Evolutionary conservation across 106 monocot genomes (phyloP), one percentile per base, ranked within the genome.

Genomic region (Dioscorea alata): DNA sequence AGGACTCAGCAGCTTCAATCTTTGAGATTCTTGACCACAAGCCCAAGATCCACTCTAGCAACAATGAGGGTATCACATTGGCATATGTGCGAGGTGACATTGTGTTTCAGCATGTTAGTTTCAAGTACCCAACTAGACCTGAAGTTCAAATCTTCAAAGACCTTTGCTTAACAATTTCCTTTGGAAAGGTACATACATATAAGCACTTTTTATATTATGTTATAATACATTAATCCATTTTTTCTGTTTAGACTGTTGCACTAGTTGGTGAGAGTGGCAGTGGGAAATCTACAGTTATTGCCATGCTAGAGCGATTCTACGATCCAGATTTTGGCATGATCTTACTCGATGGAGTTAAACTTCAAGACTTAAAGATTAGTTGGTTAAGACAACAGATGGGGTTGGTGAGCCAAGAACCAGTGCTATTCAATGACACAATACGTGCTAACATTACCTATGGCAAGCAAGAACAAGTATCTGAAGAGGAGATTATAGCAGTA

Each of bases 221-320:
- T 1, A 1, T 28, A 28, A 28, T 28, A 28, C 28, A 28, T 3
- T 28, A 28, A 1, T 28, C 28, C 3, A 3, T 28, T 28, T 1
- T 28, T 3, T 28, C 28, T 73, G 2, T 21, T 23, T 72, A 93
- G 89, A 93, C 69, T 22, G 82, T 84, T 20, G 93, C 93, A 1
- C 83, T 89, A 2, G 93, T 86, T 13, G 93, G 93, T 13, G 89
- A 93, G 69, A 93, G 92, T 54, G 92, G 92, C 13, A 81, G 92
- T 28, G 86, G 89, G 10, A 93, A 93, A 67, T 93, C 89, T 0
- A 93, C 93, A 0, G 84, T 80, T 9, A 86, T 93, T 8, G 12
- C 82, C 0, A 77, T 93, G 9, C 66, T 93, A 0, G 79, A 93
- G 52, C 71, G 93, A 62, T 93, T 93, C 73, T 93, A 93, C 18